These are phyloP conservation scores for Rhizopus microsporus DNA, from an alignment of 371 early-diverging fungal species.

Conservation along the genomic window DNA sequence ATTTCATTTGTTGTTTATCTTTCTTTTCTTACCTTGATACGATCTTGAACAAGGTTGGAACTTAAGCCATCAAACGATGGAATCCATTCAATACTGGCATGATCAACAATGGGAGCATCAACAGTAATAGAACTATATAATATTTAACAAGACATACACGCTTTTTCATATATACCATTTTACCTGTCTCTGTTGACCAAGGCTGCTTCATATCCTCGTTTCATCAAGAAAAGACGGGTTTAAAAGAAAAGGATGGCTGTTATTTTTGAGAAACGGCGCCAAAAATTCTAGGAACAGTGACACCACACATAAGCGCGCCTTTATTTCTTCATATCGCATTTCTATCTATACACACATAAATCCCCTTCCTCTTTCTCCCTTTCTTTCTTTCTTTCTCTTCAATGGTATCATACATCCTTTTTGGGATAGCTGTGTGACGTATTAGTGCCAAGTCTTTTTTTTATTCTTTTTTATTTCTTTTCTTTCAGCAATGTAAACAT, in stretches of 20 bases:
- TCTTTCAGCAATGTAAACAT: background rate
- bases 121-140: conserved; percentile 64
- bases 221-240: conserved; percentile 4
- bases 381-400: too few relatives aligned
- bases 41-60: conserved; percentile 17
- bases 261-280: too few relatives aligned
- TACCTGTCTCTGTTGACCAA: conserved; percentile 5
- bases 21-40: conserved; percentile 14
- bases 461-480: conserved; percentile 6
- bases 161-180: background rate
- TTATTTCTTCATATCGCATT: too few relatives aligned
- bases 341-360: too few relatives aligned
- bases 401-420: background rate
- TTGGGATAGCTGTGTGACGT: background rate
- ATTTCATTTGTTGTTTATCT: background rate
- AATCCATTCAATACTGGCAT: conserved; percentile 31
- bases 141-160: too few relatives aligned
- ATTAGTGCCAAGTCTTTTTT: conserved; percentile 7
- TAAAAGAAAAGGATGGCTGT: background rate
- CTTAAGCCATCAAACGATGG: conserved; percentile 1
- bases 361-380: too few relatives aligned
- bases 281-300: conserved; percentile 1
- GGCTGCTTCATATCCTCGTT: background rate
- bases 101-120: conserved; percentile 96
- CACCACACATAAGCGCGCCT: too few relatives aligned